A percentile compares a stretch with the other conserved stretches of the same genome.
phyloP scores from a whole-genome alignment of 1,284 basidiomycete species.

The Earliella scabrosa region DNA sequence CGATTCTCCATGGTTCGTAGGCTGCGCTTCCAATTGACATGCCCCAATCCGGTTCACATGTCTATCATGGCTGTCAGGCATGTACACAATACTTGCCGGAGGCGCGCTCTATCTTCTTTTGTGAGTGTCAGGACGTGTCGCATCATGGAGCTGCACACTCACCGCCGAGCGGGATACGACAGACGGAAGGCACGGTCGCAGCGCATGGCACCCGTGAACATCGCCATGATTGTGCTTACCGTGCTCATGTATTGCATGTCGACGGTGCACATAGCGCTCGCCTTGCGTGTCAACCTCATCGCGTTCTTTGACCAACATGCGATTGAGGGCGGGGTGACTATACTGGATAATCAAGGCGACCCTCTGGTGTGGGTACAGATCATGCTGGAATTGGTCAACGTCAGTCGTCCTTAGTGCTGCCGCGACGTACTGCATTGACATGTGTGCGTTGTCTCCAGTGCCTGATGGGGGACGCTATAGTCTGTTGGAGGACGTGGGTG shows the following conservation, averaged over 20 bases:
- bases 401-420: neutral
- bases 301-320: conserved; percentile 9
- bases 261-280: conserved; percentile 2
- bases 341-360: neutral
- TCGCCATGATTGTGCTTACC: neutral
- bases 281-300: neutral
- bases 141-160: neutral
- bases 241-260: conserved; percentile 7
- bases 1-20: conserved; percentile 9
- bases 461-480: neutral
- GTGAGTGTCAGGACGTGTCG: neutral
- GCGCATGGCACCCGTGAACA: neutral
- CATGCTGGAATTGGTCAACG: neutral
- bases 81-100: neutral
- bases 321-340: neutral
- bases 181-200: neutral
- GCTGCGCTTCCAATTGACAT: no score
- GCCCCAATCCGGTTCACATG: no score
- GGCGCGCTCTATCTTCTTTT: neutral
- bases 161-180: neutral
- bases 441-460: no score
- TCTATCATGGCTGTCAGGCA: neutral
- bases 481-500: neutral
- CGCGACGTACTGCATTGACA: no score
- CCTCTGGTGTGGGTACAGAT: neutral